Conservation (phyloP, 345 rosid genomes). For the Hypericum androsaemum region DNA sequence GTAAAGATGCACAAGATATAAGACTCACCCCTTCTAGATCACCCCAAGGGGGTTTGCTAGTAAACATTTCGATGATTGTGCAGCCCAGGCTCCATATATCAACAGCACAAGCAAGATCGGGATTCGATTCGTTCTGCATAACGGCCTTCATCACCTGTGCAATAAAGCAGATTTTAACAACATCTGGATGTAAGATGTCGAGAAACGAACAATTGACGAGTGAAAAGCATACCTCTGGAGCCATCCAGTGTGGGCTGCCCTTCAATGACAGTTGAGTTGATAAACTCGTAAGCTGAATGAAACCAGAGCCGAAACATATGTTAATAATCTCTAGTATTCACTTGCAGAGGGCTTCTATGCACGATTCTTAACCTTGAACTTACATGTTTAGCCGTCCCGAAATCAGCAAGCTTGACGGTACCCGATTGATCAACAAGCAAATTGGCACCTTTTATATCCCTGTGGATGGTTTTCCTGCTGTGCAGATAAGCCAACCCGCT, state of each 20-base stretch:
- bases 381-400: constrained; percentile 77
- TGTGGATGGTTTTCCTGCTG: constrained; percentile 51
- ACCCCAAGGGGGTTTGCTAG: constrained; percentile 66
- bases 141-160: constrained; percentile 46
- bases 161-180: neutral
- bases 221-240: constrained; percentile 52
- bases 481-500: constrained; percentile 56
- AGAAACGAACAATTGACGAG: neutral
- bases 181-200: neutral
- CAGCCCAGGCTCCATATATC: constrained; percentile 79
- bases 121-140: constrained; percentile 31
- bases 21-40: constrained; percentile 54
- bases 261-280: constrained; percentile 48
- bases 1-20: neutral
- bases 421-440: constrained; percentile 57
- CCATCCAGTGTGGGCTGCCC: constrained; percentile 84
- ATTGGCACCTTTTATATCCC: constrained; percentile 80
- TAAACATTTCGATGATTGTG: constrained; percentile 56
- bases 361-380: constrained; percentile 11
- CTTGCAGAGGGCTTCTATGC: no score
- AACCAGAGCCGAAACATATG: constrained; percentile 6
- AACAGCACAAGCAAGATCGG: constrained; percentile 58
- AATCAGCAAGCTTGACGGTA: constrained; percentile 61
- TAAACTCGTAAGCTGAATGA: constrained; percentile 41
- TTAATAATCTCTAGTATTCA: neutral